These are phyloP conservation scores for Trifolium subterraneum DNA, from an alignment of 306 rosid species.

Conservation along the genomic window DNA sequence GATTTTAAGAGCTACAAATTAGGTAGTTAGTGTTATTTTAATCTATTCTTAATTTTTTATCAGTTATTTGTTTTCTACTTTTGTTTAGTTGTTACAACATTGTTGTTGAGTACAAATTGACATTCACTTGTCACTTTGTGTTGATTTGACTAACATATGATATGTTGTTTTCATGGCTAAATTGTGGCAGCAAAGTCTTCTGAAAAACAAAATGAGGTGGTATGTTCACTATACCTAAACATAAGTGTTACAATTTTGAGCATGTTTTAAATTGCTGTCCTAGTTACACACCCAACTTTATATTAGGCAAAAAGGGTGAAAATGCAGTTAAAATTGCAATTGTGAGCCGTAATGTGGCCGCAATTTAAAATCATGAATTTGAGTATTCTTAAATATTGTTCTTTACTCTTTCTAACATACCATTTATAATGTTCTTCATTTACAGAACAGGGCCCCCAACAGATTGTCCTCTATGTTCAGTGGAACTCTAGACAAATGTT, in stretches of 20 bases:
- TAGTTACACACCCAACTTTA: too few relatives aligned
- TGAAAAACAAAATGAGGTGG: slow-evolving; percentile 69
- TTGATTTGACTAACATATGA: slow-evolving; percentile 38
- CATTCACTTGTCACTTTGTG: neutral
- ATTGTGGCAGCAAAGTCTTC: slow-evolving; percentile 64
- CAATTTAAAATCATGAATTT: neutral
- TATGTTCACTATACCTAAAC: slow-evolving; percentile 43
- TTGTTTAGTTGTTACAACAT: neutral
- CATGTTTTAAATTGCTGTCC: neutral
- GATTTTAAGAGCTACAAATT: too few relatives aligned
- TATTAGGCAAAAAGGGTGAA: neutral
- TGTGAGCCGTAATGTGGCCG: neutral
- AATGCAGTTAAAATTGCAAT: neutral
- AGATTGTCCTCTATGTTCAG: slow-evolving; percentile 78
- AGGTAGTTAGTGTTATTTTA: too few relatives aligned
- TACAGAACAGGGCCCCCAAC: slow-evolving; percentile 75
- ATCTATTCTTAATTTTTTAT: too few relatives aligned
- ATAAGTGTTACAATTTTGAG: neutral
- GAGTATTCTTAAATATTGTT: neutral
- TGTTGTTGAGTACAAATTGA: neutral
- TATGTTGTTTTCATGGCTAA: slow-evolving; percentile 34
- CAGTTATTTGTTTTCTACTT: neutral
- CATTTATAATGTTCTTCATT: neutral
- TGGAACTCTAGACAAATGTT: slow-evolving; percentile 94
- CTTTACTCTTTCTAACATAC: slow-evolving; percentile 9